Evolutionary conservation across 495 filamentous ascomycete genomes (phyloP).

Genomic region (Neurospora sp.): DNA sequence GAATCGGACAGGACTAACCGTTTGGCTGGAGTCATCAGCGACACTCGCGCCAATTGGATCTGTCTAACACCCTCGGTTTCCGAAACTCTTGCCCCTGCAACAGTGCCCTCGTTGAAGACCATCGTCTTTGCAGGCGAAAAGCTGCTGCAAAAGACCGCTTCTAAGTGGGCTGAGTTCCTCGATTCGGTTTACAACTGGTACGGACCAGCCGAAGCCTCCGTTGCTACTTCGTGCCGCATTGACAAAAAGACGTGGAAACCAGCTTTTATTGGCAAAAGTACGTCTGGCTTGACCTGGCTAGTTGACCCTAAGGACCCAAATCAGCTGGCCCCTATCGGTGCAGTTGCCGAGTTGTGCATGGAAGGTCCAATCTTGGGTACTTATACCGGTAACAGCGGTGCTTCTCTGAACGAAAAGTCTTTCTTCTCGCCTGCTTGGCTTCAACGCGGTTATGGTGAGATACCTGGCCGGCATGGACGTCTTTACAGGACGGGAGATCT

Average conservation of each 20-base stretch:
- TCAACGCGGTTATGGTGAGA: slow-evolving; percentile 1
- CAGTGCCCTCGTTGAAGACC: slow-evolving; percentile 3
- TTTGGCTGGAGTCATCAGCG: slow-evolving; percentile 16
- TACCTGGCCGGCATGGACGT: slow-evolving; percentile 6
- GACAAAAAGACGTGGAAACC: background rate
- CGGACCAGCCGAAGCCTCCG: background rate
- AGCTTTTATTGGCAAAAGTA: background rate
- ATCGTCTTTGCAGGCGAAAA: background rate
- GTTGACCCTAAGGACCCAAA: slow-evolving; percentile 22
- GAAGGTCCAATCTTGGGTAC: slow-evolving; percentile 36
- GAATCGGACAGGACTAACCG: slow-evolving; percentile 24
- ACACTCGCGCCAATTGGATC: slow-evolving; percentile 19
- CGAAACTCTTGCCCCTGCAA: slow-evolving; percentile 10
- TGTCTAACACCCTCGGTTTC: slow-evolving; percentile 6
- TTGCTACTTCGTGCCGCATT: background rate
- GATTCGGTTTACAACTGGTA: background rate
- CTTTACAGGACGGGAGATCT: slow-evolving; percentile 29
- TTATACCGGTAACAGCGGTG: slow-evolving; percentile 28
- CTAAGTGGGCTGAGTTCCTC: background rate
- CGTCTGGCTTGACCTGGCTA: slow-evolving; percentile 12
- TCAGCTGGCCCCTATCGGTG: slow-evolving; percentile 30
- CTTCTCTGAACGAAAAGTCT: background rate
- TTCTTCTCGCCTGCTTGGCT: slow-evolving; percentile 29
- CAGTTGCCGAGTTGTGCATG: slow-evolving; percentile 38
- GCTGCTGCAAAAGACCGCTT: background rate